Evolutionary conservation across 768 basidiomycete species (phyloP), one percentile per base, ranked within the genome.

Genomic region (Leccinellum rugosiceps): DNA sequence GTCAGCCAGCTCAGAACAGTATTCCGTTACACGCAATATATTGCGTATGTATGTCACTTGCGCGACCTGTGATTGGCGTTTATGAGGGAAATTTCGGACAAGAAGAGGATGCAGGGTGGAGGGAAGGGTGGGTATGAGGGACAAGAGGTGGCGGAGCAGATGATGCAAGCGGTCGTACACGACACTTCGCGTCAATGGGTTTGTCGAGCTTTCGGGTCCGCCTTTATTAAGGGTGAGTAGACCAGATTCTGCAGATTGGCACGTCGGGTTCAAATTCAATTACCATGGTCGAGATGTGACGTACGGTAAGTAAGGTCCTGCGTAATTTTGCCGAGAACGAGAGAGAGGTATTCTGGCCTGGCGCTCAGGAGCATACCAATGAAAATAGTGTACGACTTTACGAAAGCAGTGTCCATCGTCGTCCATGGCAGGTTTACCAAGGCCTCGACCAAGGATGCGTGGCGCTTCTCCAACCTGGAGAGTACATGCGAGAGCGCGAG

Each of bases 11-110:
- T 93, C 94, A 0, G 92, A 86, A 67, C 95, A 98, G 69, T 97
- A 98, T 34, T 84, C 82, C 0, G 87, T 87, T 35, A 98, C 75
- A 32, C 83, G 83, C 6, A 98, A 80, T 15, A 94, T 72, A 69
- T 99, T 99, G 46, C 92, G 85, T 62, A 98, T 91, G 67, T 94
- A 99, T 1, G 93, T 92, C 3, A 88, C 82, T 63, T 98, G 94
- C 0, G 85, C 77, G 3, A 83, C 74, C 64, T 88, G 86, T 43
- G 81, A 83, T 68, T 96, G 93, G 30, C 95, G 84, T 70, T 98
- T 98, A 70, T 97, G 92, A 8, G 97, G 97, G 67, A 98, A 98
- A 68, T 88, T 79, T 50, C 84, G 85, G 53, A 88, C 79, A 17
- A 99, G 83, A 23, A 95, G 80, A 1, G 94, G 92, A 56, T 90